A percentile compares a stretch with the other conserved stretches of the same genome.
phyloP scores from a whole-genome alignment of 2,329 filamentous ascomycete genomes.

The Monosporascus cannonballus region DNA sequence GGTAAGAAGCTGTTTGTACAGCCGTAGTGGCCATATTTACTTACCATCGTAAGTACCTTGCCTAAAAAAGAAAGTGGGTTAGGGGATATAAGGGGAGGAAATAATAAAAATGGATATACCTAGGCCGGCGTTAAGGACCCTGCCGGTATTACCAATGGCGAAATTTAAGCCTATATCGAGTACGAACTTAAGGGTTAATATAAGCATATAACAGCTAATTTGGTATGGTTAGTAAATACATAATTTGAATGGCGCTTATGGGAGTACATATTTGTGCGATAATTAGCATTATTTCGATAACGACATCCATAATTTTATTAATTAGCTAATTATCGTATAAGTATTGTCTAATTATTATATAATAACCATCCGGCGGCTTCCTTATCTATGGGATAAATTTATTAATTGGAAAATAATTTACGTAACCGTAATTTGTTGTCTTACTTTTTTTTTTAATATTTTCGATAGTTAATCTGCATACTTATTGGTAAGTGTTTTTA shows the following conservation, averaged over 20 bases:
- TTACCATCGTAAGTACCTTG: background rate
- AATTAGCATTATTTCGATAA: slow-evolving; percentile 9
- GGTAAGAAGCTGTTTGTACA: slow-evolving; percentile 7
- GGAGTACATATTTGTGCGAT: slow-evolving; percentile 6
- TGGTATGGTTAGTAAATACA: background rate
- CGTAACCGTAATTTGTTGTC: slow-evolving; percentile 8
- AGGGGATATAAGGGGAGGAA: no score
- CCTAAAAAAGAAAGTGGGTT: background rate
- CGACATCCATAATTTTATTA: slow-evolving; percentile 4
- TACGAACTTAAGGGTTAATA: slow-evolving; percentile 10
- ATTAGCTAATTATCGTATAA: slow-evolving; percentile 8
- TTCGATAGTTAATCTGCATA: slow-evolving; percentile 2
- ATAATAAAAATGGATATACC: background rate
- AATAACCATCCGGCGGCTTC: background rate
- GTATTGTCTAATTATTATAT: slow-evolving; percentile 1
- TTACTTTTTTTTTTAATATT: slow-evolving; percentile 1
- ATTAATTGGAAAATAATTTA: slow-evolving; percentile 6
- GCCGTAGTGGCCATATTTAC: background rate
- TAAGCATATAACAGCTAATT: slow-evolving; percentile 8
- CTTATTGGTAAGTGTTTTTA: background rate
- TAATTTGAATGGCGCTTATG: background rate
- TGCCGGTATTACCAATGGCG: slow-evolving; percentile 1
- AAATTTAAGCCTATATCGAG: slow-evolving; percentile 5
- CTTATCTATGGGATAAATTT: slow-evolving; percentile 5
- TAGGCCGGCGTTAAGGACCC: background rate